Evolutionary conservation across 805 yeast species (phyloP), one percentile per base, ranked within the genome.

Genomic region (Barnettozyma salicaria): DNA sequence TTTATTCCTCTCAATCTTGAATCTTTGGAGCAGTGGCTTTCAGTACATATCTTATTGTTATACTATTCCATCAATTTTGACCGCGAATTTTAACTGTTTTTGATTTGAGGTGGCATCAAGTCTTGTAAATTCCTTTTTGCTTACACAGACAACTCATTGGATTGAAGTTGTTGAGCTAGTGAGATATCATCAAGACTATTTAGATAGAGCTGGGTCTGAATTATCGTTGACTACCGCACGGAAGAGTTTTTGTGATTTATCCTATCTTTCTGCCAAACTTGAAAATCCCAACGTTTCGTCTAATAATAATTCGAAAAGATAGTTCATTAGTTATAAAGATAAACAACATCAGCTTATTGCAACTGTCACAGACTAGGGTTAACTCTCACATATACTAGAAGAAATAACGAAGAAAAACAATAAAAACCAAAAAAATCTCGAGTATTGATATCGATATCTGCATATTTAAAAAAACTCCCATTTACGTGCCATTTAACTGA

Each of bases 141-240:
- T 5, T 24, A 18, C 27, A 27, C n/a, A 18, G 19, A 24, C 43
- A 42, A 45, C 50, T 44, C 50, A 47, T 47, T 47, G 38, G 38
- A 43, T 45, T 44, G 49, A 30, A 34, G 49, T 45, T 47, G 47
- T 34, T 34, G 16, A n/a, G n/a, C n/a, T n/a, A n/a, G n/a, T n/a
- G n/a, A n/a, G n/a, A n/a, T n/a, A n/a, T n/a, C n/a, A n/a, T n/a
- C n/a, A n/a, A n/a, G n/a, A n/a, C n/a, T n/a, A n/a, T n/a, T n/a
- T n/a, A n/a, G n/a, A n/a, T n/a, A n/a, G n/a, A n/a, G n/a, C n/a
- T n/a, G n/a, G n/a, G n/a, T n/a, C n/a, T n/a, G n/a, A n/a, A n/a
- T n/a, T n/a, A n/a, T n/a, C n/a, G n/a, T n/a, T n/a, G n/a, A n/a
- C n/a, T n/a, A n/a, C n/a, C n/a, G n/a, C n/a, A n/a, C n/a, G n/a